A percentile compares a stretch with the other conserved stretches of the same genome.
phyloP scores from a whole-genome alignment of 2,329 filamentous ascomycete genomes.

The Ophiostoma sp. region DNA sequence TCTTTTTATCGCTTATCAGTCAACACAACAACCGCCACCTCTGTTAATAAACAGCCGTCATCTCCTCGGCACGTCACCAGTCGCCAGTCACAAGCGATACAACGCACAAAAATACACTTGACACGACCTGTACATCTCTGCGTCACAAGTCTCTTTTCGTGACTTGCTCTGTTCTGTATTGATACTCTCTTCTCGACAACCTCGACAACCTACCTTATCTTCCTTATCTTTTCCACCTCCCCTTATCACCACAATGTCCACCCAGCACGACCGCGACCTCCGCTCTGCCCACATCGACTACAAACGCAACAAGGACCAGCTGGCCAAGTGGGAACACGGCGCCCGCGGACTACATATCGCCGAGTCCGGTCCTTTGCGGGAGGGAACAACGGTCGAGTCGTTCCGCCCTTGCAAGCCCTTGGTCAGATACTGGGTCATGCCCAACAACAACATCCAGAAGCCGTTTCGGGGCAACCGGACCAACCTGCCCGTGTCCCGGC shows the following conservation, averaged over 20 bases:
- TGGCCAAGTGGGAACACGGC: conserved; percentile 46
- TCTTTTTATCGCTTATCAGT: not conserved
- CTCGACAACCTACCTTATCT: too few relatives aligned
- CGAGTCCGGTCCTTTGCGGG: not conserved
- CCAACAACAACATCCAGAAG: conserved; percentile 1
- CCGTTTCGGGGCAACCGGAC: not conserved
- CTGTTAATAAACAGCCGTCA: not conserved
- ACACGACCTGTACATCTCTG: not conserved
- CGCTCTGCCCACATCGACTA: conserved; percentile 46
- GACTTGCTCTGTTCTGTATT: not conserved
- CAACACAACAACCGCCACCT: not conserved
- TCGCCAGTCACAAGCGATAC: not conserved
- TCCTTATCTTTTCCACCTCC: not conserved
- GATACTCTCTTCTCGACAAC: not conserved
- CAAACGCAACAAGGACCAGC: conserved; percentile 47
- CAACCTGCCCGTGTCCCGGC: not conserved
- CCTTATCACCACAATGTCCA: not conserved
- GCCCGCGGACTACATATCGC: conserved; percentile 33
- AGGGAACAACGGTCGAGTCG: not conserved
- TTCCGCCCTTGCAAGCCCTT: not conserved
- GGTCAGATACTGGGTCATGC: conserved; percentile 2
- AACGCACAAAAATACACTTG: not conserved
- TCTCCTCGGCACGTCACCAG: not conserved
- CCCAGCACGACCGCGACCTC: conserved; percentile 43
- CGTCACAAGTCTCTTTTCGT: not conserved